A percentile compares a stretch with the other conserved stretches of the same genome.
Evolutionary conservation across 129 eudicot species (phyloP).

Genomic region (Logfia minima): DNA sequence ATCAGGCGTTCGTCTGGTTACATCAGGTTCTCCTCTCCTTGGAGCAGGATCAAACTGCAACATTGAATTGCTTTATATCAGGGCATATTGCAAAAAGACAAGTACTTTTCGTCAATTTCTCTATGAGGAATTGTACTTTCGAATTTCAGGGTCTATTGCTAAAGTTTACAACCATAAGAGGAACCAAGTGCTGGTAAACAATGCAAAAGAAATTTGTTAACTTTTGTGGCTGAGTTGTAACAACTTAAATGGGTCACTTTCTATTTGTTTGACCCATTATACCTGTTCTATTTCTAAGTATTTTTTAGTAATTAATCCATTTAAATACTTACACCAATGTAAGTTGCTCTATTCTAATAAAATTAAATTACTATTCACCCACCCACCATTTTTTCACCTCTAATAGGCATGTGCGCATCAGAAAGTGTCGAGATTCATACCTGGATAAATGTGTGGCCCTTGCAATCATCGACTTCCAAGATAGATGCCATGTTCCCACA

Average conservation of each 20-base stretch:
- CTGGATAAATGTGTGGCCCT: constrained; percentile 85
- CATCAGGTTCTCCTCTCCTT: constrained; percentile 19
- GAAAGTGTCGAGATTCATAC: constrained; percentile 32
- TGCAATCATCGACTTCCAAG: constrained; percentile 93
- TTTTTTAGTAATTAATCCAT: too few species aligned
- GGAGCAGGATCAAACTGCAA: constrained; percentile 12
- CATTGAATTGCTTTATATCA: neutral
- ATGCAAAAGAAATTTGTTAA: neutral
- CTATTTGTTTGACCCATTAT: neutral
- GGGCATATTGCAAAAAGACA: neutral
- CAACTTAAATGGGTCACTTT: neutral
- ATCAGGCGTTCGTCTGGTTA: constrained; percentile 8
- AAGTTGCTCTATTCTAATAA: neutral
- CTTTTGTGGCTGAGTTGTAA: neutral
- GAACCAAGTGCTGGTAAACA: neutral
- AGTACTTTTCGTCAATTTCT: neutral
- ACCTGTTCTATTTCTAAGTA: too few species aligned
- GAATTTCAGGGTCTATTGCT: neutral
- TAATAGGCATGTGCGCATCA: neutral
- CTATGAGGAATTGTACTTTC: neutral
- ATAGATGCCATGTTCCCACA: constrained; percentile 99
- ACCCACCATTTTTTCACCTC: neutral
- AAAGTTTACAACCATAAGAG: too few species aligned
- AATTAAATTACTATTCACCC: neutral
- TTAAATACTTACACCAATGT: too few species aligned